Evolutionary conservation across 441 rosid species (phyloP).

Genomic region (Mallotus repandus): DNA sequence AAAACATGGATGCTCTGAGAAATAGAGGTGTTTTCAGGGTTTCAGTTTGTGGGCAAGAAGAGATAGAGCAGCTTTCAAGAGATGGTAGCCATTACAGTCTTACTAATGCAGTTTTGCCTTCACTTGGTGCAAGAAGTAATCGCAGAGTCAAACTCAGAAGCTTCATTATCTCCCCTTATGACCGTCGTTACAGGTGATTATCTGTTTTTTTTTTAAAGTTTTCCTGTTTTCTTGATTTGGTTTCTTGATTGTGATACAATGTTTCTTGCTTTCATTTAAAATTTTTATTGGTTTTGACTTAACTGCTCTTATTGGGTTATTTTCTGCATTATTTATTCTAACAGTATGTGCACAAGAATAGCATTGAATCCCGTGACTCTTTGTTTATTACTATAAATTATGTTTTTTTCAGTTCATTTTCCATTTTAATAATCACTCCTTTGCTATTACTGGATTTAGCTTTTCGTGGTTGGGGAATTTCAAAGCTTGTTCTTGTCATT

Average conservation of each 20-base stretch:
- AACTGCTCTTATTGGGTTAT: not conserved
- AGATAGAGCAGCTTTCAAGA: conserved; percentile 75
- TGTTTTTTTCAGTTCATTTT: too few relatives aligned
- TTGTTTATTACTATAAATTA: not conserved
- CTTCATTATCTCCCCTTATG: conserved; percentile 71
- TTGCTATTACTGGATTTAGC: not conserved
- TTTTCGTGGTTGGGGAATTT: not conserved
- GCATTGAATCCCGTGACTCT: conserved; percentile 14
- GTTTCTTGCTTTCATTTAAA: not conserved
- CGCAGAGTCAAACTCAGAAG: conserved; percentile 65
- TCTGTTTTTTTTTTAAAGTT: not conserved
- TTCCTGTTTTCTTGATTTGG: not conserved
- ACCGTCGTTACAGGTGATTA: conserved; percentile 72
- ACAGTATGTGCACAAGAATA: not conserved
- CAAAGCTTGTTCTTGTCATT: conserved; percentile 10
- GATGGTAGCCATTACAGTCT: conserved; percentile 93
- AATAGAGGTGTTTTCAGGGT: conserved; percentile 36
- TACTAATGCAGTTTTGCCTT: conserved; percentile 76
- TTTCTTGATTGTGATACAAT: not conserved
- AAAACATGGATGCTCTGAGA: conserved; percentile 34
- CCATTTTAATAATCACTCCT: too few relatives aligned
- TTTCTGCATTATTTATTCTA: not conserved
- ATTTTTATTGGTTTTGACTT: not conserved
- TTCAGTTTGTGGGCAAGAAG: conserved; percentile 58
- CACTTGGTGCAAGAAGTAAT: conserved; percentile 90